Conservation (phyloP, 2,329 filamentous ascomycete species). For the Cercospora sp. region DNA sequence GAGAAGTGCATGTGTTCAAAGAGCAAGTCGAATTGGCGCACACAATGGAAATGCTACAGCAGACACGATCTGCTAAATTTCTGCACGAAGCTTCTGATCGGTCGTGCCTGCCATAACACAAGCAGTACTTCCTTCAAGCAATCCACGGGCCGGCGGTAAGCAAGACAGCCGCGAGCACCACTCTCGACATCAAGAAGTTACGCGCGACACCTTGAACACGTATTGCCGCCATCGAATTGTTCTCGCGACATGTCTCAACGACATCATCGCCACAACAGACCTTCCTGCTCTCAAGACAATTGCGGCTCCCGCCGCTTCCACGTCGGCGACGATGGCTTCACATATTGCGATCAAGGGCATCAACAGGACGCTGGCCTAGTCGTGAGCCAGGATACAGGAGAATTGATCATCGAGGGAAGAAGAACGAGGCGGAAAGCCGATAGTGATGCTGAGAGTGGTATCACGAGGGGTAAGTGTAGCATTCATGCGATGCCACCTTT, state of each 20-base stretch:
- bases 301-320: conserved; percentile 70
- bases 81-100: background rate
- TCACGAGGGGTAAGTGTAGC: conserved; percentile 19
- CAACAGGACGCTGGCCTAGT: conserved; percentile 64
- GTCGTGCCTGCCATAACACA: background rate
- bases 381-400: conserved; percentile 38
- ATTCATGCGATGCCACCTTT: background rate
- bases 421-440: conserved; percentile 32
- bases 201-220: background rate
- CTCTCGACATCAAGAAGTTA: background rate
- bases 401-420: conserved; percentile 33
- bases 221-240: background rate
- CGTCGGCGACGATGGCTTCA: conserved; percentile 72
- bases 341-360: conserved; percentile 80
- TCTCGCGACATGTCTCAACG: conserved; percentile 30
- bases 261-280: conserved; percentile 19
- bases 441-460: conserved; percentile 35
- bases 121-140: background rate
- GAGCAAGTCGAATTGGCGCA: background rate
- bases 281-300: conserved; percentile 43
- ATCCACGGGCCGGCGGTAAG: background rate
- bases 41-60: background rate
- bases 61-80: background rate
- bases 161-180: background rate
- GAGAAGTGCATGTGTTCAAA: background rate